phyloP scores from a whole-genome alignment of 768 basidiomycete genomes.

The Suillus luteus region DNA sequence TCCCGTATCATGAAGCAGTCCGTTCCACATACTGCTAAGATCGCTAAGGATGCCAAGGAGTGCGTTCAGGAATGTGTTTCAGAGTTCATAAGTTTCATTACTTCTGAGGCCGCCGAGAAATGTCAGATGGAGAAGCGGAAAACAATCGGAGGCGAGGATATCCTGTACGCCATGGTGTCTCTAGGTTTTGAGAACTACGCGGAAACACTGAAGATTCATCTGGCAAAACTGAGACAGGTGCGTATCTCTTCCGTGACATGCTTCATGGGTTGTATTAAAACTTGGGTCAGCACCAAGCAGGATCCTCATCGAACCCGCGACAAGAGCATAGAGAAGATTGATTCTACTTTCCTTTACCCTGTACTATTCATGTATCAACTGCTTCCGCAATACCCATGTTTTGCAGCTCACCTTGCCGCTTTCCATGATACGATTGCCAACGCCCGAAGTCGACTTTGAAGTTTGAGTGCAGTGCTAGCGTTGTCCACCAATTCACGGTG shows the following conservation, averaged over 20 bases:
- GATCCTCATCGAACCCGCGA: slow-evolving; percentile 29
- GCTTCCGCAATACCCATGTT: background rate
- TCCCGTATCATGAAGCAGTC: slow-evolving; percentile 95
- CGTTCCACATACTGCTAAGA: slow-evolving; percentile 89
- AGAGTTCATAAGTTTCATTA: slow-evolving; percentile 98
- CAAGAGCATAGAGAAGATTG: slow-evolving; percentile 25
- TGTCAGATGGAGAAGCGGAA: slow-evolving; percentile 95
- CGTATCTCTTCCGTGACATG: slow-evolving; percentile 16
- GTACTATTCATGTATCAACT: background rate
- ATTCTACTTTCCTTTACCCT: background rate
- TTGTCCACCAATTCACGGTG: background rate
- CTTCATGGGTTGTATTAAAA: background rate
- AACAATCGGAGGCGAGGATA: slow-evolving; percentile 97
- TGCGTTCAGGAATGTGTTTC: slow-evolving; percentile 98
- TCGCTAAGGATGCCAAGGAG: slow-evolving; percentile 98
- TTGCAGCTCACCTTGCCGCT: background rate
- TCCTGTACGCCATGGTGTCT: slow-evolving; percentile 89
- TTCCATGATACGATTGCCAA: background rate
- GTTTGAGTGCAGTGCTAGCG: background rate
- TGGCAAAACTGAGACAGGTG: slow-evolving; percentile 87
- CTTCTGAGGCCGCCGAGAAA: slow-evolving; percentile 94
- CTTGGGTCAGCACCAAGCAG: slow-evolving; percentile 28
- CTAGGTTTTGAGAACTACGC: slow-evolving; percentile 96
- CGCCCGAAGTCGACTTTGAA: background rate
- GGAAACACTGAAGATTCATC: slow-evolving; percentile 88